Evolutionary conservation across 768 basidiomycete genomes (phyloP), one percentile per base, ranked within the genome.

Genomic region (Hygrophorus russula): DNA sequence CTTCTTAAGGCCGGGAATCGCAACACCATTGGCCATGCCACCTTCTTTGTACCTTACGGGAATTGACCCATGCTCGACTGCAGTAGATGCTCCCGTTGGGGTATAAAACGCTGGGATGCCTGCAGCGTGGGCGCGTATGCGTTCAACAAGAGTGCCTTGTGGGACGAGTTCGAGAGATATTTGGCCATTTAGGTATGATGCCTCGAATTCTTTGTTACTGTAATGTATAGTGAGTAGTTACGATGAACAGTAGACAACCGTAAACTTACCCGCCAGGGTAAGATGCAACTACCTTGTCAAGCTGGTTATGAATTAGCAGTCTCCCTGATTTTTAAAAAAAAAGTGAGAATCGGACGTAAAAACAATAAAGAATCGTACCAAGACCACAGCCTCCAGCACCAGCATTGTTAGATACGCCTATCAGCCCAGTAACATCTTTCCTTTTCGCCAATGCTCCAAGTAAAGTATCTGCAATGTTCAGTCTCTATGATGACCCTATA

Each of bases 61-160:
- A 53, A 92, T 87, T 3, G 71, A 60, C 1, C 89, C 89, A 37
- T 78, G 65, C 59, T 92, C 85, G 2, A 90, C 75, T 2, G 86
- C 86, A 14, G 89, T 92, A 15, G 74, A 74, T 6, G 87, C 86
- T 12, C 92, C 91, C 0, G 90, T 91, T 12, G 90, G 91, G 4
- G 88, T 94, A 62, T 70, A 93, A 68, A 96, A 91, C n/a, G 83
- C 89, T 13, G 91, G 90, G 47, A 91, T 89, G 40, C 91, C 91
- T 9, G 88, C 85, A 7, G 88, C 90, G 45, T 88, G 84, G 5
- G 91, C 85, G 29, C 90, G 82, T 47, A 92, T 69, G 46, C 90
- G 81, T 56, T 92, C 91, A 12, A 82, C 79, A 35, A 96, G 76
- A 11, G 89, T 92, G 8, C 90, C 91, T 63, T 96, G 91, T 2